phyloP scores from a whole-genome alignment of 306 rosid species.

The Comarum palustre region DNA sequence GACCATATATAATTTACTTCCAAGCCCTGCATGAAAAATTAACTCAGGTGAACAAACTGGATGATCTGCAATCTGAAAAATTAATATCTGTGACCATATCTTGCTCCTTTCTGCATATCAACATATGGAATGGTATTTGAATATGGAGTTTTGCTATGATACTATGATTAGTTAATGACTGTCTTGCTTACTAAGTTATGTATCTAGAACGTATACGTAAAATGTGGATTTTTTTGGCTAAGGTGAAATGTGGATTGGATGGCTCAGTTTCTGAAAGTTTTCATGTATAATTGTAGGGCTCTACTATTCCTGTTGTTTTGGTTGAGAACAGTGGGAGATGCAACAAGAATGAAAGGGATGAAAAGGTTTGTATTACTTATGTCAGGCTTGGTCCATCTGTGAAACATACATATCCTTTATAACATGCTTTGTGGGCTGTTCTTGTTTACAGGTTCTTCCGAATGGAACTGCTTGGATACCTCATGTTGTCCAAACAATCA shows the following conservation, averaged over 20 bases:
- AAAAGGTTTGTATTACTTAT: conserved; percentile 55
- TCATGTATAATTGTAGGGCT: conserved; percentile 40
- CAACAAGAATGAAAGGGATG: conserved; percentile 73
- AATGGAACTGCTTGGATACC: conserved; percentile 90
- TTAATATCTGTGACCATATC: too few species aligned
- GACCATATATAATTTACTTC: neutral
- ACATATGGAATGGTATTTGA: neutral
- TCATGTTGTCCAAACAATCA: conserved; percentile 67
- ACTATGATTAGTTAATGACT: neutral
- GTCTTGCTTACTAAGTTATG: neutral
- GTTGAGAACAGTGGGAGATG: conserved; percentile 96
- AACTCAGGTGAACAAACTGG: neutral
- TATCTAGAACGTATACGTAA: neutral
- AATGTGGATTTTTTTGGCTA: neutral
- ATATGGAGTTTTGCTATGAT: neutral
- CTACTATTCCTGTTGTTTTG: conserved; percentile 68
- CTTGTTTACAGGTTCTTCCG: conserved; percentile 73
- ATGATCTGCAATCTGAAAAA: neutral
- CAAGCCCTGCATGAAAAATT: neutral
- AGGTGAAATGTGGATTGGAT: neutral
- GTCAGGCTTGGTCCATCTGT: neutral
- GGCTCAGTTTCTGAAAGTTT: neutral
- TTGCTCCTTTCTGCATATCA: neutral
- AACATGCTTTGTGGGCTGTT: conserved; percentile 16
- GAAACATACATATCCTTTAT: neutral